Conservation (phyloP, 2,329 filamentous ascomycete genomes). For the Alternaria sp. region DNA sequence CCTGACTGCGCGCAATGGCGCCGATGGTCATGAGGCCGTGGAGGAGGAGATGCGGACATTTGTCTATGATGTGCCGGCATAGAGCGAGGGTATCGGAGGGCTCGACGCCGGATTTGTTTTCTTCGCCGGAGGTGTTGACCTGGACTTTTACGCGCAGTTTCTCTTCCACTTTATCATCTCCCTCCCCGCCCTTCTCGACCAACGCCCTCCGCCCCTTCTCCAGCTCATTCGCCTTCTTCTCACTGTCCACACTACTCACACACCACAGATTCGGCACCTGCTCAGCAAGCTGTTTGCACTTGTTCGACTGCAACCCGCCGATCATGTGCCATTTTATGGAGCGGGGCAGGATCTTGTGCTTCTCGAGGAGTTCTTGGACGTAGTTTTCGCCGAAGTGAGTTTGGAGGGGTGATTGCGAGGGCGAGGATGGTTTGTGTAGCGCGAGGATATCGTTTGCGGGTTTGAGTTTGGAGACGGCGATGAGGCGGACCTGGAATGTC, state of each 20-base stretch:
- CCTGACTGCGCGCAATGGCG: constrained; percentile 83
- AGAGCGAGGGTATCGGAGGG: constrained; percentile 70
- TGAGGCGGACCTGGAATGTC: constrained; percentile 73
- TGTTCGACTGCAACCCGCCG: constrained; percentile 89
- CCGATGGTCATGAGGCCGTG: constrained; percentile 97
- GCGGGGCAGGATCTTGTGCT: constrained; percentile 77
- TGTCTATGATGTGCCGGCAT: constrained; percentile 71
- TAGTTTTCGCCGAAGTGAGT: constrained; percentile 97
- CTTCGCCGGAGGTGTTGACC: constrained; percentile 92
- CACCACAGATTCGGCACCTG: constrained; percentile 88
- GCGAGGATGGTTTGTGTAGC: constrained; percentile 66
- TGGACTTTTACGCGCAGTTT: constrained; percentile 82
- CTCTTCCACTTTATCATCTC: constrained; percentile 30
- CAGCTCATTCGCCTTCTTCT: constrained; percentile 85
- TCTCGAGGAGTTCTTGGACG: constrained; percentile 78
- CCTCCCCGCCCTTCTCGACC: constrained; percentile 30
- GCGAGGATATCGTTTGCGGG: constrained; percentile 89
- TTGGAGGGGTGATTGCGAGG: constrained; percentile 51
- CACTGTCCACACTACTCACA: constrained; percentile 86
- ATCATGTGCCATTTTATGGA: constrained; percentile 95
- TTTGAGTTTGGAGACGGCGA: constrained; percentile 96
- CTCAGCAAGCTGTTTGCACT: constrained; percentile 83
- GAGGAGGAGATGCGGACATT: constrained; percentile 76
- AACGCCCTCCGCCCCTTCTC: constrained; percentile 75
- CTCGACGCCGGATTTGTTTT: constrained; percentile 79